phyloP scores from a whole-genome alignment of 495 filamentous ascomycete species.

The Penicillium mononematosum region DNA sequence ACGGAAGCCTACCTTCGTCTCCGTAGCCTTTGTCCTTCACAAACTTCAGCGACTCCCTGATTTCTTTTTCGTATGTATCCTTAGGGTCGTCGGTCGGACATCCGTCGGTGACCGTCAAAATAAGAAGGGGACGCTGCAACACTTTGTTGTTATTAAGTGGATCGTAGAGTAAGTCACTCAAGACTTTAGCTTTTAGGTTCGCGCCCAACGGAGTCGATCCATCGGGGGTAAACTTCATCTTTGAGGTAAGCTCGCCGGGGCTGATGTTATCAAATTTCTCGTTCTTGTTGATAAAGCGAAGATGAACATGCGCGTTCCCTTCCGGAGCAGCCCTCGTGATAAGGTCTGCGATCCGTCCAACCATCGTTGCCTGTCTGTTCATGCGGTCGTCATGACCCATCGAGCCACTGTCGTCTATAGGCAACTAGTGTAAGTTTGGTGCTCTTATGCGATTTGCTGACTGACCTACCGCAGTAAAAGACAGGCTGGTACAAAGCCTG shows the following conservation, averaged over 20 bases:
- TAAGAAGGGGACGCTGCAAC: neutral
- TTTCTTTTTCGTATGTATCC: neutral
- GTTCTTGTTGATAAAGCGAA: conserved; percentile 6
- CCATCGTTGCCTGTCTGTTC: neutral
- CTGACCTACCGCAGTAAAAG: neutral
- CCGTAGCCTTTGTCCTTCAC: neutral
- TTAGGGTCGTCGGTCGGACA: neutral
- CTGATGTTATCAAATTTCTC: neutral
- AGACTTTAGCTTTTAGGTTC: neutral
- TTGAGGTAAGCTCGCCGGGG: neutral
- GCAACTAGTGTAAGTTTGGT: neutral
- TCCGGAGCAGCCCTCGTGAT: neutral
- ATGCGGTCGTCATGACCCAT: conserved; percentile 2
- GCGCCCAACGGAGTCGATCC: conserved; percentile 1
- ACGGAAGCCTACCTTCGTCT: neutral
- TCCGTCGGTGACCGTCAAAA: conserved; percentile 1
- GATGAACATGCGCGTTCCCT: neutral
- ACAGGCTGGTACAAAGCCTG: conserved; percentile 7
- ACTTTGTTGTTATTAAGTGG: neutral
- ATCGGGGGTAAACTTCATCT: neutral
- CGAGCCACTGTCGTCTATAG: conserved; percentile 4
- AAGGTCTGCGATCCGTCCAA: neutral
- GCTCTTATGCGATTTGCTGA: neutral
- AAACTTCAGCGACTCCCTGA: neutral
- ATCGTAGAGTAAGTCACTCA: conserved; percentile 2